These are phyloP conservation scores for Zalaria obscura DNA, from an alignment of 2,329 filamentous ascomycete genomes.

Conservation along the genomic window DNA sequence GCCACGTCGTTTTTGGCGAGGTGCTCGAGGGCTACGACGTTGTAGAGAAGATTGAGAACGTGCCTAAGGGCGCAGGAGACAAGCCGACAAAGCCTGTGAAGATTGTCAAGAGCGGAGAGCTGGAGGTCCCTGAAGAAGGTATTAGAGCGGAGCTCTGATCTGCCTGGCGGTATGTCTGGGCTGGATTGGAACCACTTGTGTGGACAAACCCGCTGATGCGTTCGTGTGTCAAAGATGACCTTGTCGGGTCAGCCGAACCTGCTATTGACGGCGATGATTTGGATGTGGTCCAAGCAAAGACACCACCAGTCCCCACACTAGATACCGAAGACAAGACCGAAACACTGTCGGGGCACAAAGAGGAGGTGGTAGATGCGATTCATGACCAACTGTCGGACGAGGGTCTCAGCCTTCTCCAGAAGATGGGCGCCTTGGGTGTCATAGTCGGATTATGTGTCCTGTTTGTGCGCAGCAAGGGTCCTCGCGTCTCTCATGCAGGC, in stretches of 20 bases:
- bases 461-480: slow-evolving; percentile 22
- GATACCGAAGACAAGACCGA: slow-evolving; percentile 10
- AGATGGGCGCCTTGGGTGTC: slow-evolving; percentile 29
- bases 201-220: slow-evolving; percentile 4
- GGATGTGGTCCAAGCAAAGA: slow-evolving; percentile 2
- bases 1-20: slow-evolving; percentile 80
- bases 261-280: slow-evolving; percentile 2
- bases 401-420: slow-evolving; percentile 28
- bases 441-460: slow-evolving; percentile 27
- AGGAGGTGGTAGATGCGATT: slow-evolving; percentile 8
- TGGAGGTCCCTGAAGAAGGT: slow-evolving; percentile 78
- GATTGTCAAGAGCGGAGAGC: slow-evolving; percentile 72
- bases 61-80: slow-evolving; percentile 50
- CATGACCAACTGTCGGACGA: slow-evolving; percentile 8
- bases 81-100: slow-evolving; percentile 56
- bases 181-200: slow-evolving; percentile 10
- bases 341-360: slow-evolving; percentile 6
- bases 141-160: slow-evolving; percentile 78
- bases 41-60: slow-evolving; percentile 64
- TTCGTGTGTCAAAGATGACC: slow-evolving; percentile 1
- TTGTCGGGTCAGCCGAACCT: slow-evolving; percentile 3
- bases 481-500: neutral
- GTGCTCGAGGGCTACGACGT: slow-evolving; percentile 76
- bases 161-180: slow-evolving; percentile 13
- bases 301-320: neutral